Base-by-base conservation (phyloP, 1,284 basidiomycete genomes). In the Irpex lacteus region DNA sequence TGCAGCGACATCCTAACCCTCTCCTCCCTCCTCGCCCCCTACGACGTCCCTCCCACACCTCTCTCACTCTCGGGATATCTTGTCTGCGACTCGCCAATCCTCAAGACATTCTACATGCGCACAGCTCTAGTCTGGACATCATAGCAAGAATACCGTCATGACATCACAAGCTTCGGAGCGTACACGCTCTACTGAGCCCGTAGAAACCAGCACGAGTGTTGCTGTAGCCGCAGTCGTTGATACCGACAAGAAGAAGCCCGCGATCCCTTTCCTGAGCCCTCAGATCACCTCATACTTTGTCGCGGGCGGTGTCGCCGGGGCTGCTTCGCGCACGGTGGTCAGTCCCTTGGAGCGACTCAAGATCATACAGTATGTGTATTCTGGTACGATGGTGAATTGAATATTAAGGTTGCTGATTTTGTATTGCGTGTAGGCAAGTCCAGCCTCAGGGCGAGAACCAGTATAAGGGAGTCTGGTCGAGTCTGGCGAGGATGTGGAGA, bases 291-390 rank as follows among this genome's bases (percentile, higher is more conserved):
- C 87, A 55, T 84, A 85, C 68, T 87, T 84, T 72, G 76, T 87
- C 78, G 94, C 94, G 34, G 94, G 94, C 60, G 94, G 94, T 62
- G 79, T 88, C 70, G 91, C 91, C 37, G 91, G 91, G 57, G 91
- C 92, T 65, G 86, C 93, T 7, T 95, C 92, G 67, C 82, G 96
- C 64, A 98, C 96, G 2, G 92, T 98, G 36, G 96, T 98, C 59
- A 92, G 89, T 68, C 96, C 96, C 13, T 77, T 98, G 15, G 96
- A 98, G 73, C 80, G 96, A 62, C 80, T 98, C 60, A 98, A 98
- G 79, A 98, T 98, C 73, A 98, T 98, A 68, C 91, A 97, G 95
- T 96, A 71, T 72, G 90, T 79, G 53, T 65, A 11, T 49, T 53
- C 57, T 55, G 53, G 26, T 34, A n/a, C 26, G 15, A 8, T 15